Evolutionary conservation across 768 basidiomycete genomes (phyloP).

Genomic region (Boletus subparvulus): DNA sequence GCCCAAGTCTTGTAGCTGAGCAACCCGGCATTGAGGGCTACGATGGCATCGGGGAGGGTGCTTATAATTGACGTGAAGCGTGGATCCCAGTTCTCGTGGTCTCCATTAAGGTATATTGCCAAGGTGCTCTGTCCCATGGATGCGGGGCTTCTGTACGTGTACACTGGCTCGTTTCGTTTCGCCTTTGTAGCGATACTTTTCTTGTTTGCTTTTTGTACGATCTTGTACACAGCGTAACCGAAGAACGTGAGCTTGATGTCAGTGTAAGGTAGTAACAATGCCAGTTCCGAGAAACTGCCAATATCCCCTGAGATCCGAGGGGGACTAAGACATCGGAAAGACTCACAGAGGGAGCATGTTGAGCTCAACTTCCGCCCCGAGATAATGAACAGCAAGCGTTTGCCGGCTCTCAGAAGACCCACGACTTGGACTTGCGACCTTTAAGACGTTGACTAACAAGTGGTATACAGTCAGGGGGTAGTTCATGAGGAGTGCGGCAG

Average conservation of each 20-base stretch:
- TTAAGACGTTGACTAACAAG: constrained; percentile 36
- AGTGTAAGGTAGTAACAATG: constrained; percentile 43
- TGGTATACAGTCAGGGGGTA: constrained; percentile 44
- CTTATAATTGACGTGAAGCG: constrained; percentile 18
- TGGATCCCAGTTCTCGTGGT: constrained; percentile 27
- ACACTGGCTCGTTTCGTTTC: constrained; percentile 30
- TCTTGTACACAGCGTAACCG: constrained; percentile 33
- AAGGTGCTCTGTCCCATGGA: constrained; percentile 40
- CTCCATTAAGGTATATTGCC: constrained; percentile 36
- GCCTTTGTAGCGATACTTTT: constrained; percentile 33
- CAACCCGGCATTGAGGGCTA: constrained; percentile 43
- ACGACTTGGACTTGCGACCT: constrained; percentile 26
- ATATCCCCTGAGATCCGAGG: neutral
- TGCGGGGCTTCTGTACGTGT: constrained; percentile 37
- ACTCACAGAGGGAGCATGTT: constrained; percentile 42
- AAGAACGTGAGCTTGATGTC: constrained; percentile 45
- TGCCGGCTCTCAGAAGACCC: constrained; percentile 25
- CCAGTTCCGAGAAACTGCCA: constrained; percentile 45
- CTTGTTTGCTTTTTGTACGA: constrained; percentile 34
- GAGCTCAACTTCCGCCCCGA: constrained; percentile 42
- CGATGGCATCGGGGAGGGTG: constrained; percentile 40
- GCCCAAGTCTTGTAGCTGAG: constrained; percentile 39
- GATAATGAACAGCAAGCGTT: constrained; percentile 35
- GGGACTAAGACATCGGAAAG: neutral
- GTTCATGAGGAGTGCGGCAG: constrained; percentile 45